phyloP scores from a whole-genome alignment of 805 yeast genomes.

The Spathaspora arborariae region DNA sequence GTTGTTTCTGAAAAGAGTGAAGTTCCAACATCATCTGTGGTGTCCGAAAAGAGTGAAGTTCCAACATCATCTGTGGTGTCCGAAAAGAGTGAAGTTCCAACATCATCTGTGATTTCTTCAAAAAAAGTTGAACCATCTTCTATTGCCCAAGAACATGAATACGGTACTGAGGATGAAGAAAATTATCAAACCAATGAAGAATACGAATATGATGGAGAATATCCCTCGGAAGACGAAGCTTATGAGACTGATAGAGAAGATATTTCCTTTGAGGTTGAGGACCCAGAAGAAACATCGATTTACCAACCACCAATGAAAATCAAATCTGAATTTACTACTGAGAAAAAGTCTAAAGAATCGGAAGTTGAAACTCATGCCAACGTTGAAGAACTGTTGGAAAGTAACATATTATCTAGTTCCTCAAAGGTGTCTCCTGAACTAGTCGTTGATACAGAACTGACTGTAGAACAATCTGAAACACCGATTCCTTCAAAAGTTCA shows the following conservation, averaged over 20 bases:
- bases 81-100: not conserved
- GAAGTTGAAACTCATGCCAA: not conserved
- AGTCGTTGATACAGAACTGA: not conserved
- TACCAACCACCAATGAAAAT: not conserved
- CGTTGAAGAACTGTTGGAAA: not conserved
- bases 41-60: not conserved
- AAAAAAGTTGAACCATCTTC: not conserved
- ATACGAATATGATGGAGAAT: not conserved
- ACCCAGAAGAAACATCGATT: conserved; percentile 1
- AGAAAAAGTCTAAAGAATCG: conserved; percentile 1
- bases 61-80: not conserved
- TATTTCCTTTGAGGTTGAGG: not conserved
- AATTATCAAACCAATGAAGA: not conserved
- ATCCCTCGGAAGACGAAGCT: not conserved
- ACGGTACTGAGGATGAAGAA: not conserved
- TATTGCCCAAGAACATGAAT: not conserved
- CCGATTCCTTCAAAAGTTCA: not conserved
- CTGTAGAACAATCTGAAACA: not conserved
- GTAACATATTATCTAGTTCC: too few relatives aligned
- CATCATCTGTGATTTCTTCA: not conserved
- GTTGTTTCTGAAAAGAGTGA: not conserved
- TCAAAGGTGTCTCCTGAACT: not conserved
- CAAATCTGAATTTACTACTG: conserved; percentile 1
- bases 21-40: not conserved
- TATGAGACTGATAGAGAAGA: not conserved